Evolutionary conservation across 495 filamentous ascomycete species (phyloP).

Genomic region (Alectoria sarmentosa): DNA sequence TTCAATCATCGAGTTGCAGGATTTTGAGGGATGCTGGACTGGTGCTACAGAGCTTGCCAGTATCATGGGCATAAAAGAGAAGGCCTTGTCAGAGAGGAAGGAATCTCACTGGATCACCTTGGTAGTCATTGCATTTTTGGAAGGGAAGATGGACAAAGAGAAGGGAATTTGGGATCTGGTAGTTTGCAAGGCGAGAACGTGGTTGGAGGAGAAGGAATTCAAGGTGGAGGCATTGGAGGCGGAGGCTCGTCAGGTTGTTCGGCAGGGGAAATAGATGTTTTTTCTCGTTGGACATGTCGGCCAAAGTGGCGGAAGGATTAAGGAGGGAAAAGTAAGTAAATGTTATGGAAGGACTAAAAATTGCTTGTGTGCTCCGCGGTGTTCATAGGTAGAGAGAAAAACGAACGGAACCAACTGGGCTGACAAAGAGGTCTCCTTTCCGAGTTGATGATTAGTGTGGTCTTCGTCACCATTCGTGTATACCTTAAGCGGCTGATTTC

Average conservation of each 20-base stretch:
- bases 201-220: constrained; percentile 21
- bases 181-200: constrained; percentile 33
- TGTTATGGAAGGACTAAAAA: too few species aligned
- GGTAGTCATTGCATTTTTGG: constrained; percentile 44
- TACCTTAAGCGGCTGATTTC: too few species aligned
- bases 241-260: too few species aligned
- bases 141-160: constrained; percentile 33
- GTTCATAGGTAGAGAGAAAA: too few species aligned
- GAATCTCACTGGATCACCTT: constrained; percentile 37
- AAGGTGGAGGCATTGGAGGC: too few species aligned
- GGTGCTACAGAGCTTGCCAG: constrained; percentile 12
- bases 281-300: neutral
- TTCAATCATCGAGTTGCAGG: constrained; percentile 32
- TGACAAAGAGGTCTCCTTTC: too few species aligned
- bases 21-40: constrained; percentile 45
- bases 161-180: constrained; percentile 50
- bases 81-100: neutral
- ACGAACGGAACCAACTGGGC: too few species aligned
- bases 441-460: too few species aligned
- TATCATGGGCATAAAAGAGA: neutral
- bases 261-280: too few species aligned
- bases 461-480: too few species aligned
- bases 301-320: neutral
- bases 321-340: too few species aligned
- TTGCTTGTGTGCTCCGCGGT: too few species aligned